Evolutionary conservation across 129 eudicot genomes (phyloP), one percentile per base, ranked within the genome.

Genomic region (Escallonia herrerae): DNA sequence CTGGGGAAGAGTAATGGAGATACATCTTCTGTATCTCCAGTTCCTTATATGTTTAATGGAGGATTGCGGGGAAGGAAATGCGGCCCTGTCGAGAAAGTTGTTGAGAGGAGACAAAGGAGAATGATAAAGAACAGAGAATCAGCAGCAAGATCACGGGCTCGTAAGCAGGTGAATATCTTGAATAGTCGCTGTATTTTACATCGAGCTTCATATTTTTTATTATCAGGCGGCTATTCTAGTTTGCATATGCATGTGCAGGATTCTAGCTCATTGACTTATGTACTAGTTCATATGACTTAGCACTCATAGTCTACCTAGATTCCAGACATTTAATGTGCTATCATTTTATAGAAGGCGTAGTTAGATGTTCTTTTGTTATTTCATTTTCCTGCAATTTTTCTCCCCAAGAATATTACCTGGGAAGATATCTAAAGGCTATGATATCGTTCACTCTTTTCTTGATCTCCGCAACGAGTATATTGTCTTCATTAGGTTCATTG

Each of bases 71-170:
- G 99, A 11, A 63, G 96, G 62, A 89, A 72, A 77, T 58, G 66
- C 15, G 71, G 80, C 56, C 63, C 96, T 48, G 77, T 89, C 59
- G 99, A 89, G 70, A 93, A 86, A 65, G 96, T 86, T 22, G 87
- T 86, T 15, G 99, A 93, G 72, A 74, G 99, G 77, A 80, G 99
- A 70, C 99, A 93, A 64, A 86, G 91, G 67, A 80, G 99, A 33
- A 93, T 93, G 99, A 88, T 93, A 15, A 93, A 93, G 74, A 93
- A 93, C 69, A 69, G 99, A 51, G 99, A 89, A 58, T 93, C 96
- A 5, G 99, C 99, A 71, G 99, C 99, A 9, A 80, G 99, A 70
- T 93, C 99, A 60, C 77, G 96, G 52, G 96, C 96, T 73, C 95
- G 99, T 41, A 93, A 89, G 70, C 96, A 93, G 96, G 99, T 91